These are phyloP conservation scores for Fusarium coffeatum DNA, from an alignment of 2,329 filamentous ascomycete genomes.

Conservation along the genomic window DNA sequence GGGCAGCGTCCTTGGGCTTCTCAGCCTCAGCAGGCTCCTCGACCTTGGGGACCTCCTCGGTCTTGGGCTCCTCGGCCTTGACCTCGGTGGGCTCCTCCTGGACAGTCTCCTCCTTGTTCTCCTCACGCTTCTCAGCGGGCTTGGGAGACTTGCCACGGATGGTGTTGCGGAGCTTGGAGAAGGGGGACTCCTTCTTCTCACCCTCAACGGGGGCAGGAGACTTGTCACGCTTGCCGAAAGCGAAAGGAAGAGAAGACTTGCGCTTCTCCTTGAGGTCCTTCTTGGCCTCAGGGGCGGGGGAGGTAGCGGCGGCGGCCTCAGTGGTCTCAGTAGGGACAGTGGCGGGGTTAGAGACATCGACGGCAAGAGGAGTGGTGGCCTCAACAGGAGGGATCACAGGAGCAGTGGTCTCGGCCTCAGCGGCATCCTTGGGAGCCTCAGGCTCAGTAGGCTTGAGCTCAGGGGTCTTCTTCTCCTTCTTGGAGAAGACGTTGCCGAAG, in stretches of 20 bases:
- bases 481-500: slow-evolving; percentile 63
- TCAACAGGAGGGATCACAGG: slow-evolving; percentile 71
- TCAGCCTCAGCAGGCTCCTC: slow-evolving; percentile 65
- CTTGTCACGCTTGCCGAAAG: slow-evolving; percentile 82
- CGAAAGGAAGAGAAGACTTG: slow-evolving; percentile 80
- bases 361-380: slow-evolving; percentile 65
- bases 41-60: slow-evolving; percentile 54
- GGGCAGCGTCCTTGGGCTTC: slow-evolving; percentile 56
- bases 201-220: slow-evolving; percentile 69
- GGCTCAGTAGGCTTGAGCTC: slow-evolving; percentile 59
- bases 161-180: slow-evolving; percentile 71
- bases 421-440: slow-evolving; percentile 57
- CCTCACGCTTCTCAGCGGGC: slow-evolving; percentile 52
- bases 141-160: slow-evolving; percentile 63
- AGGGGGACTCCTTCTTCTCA: slow-evolving; percentile 66
- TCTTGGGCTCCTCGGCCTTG: slow-evolving; percentile 56
- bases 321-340: slow-evolving; percentile 61
- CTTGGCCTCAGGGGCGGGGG: slow-evolving; percentile 65
- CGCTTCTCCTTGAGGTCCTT: slow-evolving; percentile 83
- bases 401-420: slow-evolving; percentile 62
- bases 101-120: slow-evolving; percentile 50
- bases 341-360: slow-evolving; percentile 64
- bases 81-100: slow-evolving; percentile 55
- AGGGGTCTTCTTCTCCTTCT: slow-evolving; percentile 70
- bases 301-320: slow-evolving; percentile 55